phyloP scores from a whole-genome alignment of 768 basidiomycete genomes.

The Dioszegia aurantiaca region DNA sequence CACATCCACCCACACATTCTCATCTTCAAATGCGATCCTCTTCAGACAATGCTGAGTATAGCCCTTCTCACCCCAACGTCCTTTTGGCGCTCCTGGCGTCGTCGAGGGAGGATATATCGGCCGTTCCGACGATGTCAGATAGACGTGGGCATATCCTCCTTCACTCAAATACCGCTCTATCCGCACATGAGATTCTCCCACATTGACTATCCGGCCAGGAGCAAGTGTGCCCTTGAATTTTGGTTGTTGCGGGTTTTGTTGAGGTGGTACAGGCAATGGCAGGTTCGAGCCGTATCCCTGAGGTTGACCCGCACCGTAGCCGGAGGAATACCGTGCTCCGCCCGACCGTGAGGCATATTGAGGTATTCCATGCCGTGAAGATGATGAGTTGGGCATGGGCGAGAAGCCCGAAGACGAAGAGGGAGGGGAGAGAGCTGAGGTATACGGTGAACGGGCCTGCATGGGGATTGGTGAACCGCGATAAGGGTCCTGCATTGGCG shows the following conservation, averaged over 20 bases:
- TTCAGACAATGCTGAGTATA: slow-evolving; percentile 96
- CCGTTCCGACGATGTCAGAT: slow-evolving; percentile 79
- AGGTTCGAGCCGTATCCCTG: neutral
- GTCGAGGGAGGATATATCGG: slow-evolving; percentile 60
- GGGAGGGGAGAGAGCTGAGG: slow-evolving; percentile 14
- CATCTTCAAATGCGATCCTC: slow-evolving; percentile 86
- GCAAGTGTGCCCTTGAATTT: slow-evolving; percentile 53
- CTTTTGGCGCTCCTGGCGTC: slow-evolving; percentile 23
- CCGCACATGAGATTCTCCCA: slow-evolving; percentile 76
- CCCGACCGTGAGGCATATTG: slow-evolving; percentile 13
- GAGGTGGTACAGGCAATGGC: slow-evolving; percentile 15
- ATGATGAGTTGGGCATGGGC: slow-evolving; percentile 13
- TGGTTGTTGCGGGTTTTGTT: slow-evolving; percentile 25
- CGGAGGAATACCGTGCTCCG: neutral
- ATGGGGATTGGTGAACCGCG: slow-evolving; percentile 16
- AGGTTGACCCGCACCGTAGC: neutral
- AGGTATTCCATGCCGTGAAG: neutral
- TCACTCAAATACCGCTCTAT: slow-evolving; percentile 94
- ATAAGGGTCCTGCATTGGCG: slow-evolving; percentile 12
- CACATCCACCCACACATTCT: slow-evolving; percentile 84
- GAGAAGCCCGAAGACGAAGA: slow-evolving; percentile 13
- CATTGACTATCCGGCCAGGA: slow-evolving; percentile 77
- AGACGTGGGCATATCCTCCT: slow-evolving; percentile 98
- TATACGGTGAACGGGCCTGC: slow-evolving; percentile 20
- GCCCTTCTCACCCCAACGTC: slow-evolving; percentile 58